These are phyloP conservation scores for Sphaceloma murrayae DNA, from an alignment of 2,329 filamentous ascomycete species.

Conservation along the genomic window DNA sequence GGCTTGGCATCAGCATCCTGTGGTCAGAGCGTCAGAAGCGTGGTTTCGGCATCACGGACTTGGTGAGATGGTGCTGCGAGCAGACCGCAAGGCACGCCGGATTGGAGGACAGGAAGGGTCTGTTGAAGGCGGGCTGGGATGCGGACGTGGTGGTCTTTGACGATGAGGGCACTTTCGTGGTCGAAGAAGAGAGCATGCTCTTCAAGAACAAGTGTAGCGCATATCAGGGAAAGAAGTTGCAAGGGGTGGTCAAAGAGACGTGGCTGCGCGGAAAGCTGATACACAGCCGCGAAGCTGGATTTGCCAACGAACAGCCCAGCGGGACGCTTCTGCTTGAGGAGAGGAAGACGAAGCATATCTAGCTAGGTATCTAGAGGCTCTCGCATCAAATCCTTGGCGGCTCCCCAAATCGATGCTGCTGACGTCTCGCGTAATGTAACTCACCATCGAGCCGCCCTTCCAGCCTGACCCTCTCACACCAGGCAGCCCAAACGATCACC, in stretches of 20 bases:
- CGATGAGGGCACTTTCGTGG: constrained; percentile 66
- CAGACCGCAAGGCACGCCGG: constrained; percentile 87
- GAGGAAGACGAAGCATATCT: constrained; percentile 24
- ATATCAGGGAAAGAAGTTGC: constrained; percentile 72
- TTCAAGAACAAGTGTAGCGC: constrained; percentile 91
- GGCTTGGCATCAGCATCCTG: constrained; percentile 82
- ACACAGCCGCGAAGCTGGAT: constrained; percentile 58
- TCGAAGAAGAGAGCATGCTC: constrained; percentile 65
- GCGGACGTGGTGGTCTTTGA: constrained; percentile 91
- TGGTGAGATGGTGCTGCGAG: constrained; percentile 74
- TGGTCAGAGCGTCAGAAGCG: constrained; percentile 65
- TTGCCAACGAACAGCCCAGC: constrained; percentile 48
- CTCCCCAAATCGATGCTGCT: too few species aligned
- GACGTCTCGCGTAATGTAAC: too few species aligned
- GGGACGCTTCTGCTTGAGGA: constrained; percentile 46
- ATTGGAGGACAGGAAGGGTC: constrained; percentile 70
- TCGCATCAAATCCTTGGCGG: too few species aligned
- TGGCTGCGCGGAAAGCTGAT: constrained; percentile 71
- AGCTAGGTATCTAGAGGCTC: too few species aligned
- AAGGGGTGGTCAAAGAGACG: constrained; percentile 71
- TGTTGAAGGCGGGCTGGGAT: constrained; percentile 69
- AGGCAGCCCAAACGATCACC: too few species aligned
- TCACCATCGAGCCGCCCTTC: too few species aligned
- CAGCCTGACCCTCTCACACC: too few species aligned
- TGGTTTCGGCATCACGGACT: constrained; percentile 57